Evolutionary conservation across 1,284 basidiomycete species (phyloP).

Genomic region (Irpex rosettiformis): DNA sequence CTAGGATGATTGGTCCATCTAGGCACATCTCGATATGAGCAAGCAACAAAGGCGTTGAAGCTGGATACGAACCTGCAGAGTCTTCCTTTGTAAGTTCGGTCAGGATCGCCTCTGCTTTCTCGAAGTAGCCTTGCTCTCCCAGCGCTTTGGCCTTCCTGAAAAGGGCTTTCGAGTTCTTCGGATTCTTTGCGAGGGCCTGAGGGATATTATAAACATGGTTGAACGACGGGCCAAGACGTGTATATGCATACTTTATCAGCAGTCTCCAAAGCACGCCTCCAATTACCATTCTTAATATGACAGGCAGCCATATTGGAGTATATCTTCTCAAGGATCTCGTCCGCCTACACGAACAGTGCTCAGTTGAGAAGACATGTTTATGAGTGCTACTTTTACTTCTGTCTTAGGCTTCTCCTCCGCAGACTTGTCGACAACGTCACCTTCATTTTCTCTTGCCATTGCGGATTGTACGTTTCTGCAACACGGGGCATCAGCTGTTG

Average conservation of each 20-base stretch:
- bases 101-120: constrained; percentile 64
- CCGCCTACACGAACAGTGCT: constrained; percentile 44
- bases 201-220: not conserved
- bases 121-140: constrained; percentile 69
- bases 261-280: constrained; percentile 70
- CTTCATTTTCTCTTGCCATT: constrained; percentile 11
- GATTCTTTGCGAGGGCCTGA: constrained; percentile 70
- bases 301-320: constrained; percentile 80
- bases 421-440: constrained; percentile 17
- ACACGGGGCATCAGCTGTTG: no score
- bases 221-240: no score
- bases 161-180: constrained; percentile 70
- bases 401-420: constrained; percentile 31
- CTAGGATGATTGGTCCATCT: constrained; percentile 58
- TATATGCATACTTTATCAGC: constrained; percentile 58
- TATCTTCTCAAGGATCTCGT: constrained; percentile 72
- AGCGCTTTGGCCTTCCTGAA: constrained; percentile 79
- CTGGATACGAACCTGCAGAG: constrained; percentile 43
- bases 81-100: constrained; percentile 61
- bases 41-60: not conserved
- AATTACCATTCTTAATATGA: constrained; percentile 73
- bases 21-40: constrained; percentile 3
- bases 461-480: constrained; percentile 24
- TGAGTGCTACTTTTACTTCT: constrained; percentile 25
- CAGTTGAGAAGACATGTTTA: not conserved